Evolutionary conservation across 106 monocot genomes (phyloP).

Genomic region (Allium sativum): DNA sequence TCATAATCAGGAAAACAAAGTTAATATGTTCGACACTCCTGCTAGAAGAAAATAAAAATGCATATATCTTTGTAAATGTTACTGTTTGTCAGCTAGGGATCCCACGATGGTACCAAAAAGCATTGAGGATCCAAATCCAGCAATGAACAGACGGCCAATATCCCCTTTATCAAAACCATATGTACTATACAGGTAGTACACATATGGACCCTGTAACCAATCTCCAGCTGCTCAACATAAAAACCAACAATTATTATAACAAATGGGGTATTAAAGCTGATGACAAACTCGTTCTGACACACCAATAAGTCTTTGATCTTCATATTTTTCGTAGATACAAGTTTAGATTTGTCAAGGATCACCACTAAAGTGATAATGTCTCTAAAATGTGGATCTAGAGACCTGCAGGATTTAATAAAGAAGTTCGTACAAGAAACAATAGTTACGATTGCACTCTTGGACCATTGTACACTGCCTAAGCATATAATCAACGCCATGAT

Average conservation of each 20-base stretch:
- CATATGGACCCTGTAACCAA: conserved; percentile 95
- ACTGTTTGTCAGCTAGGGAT: conserved; percentile 95
- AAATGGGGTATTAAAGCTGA: background rate
- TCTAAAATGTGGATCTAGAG: background rate
- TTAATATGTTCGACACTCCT: background rate
- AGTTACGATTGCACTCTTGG: too few species aligned
- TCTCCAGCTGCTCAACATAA: conserved; percentile 61
- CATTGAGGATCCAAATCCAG: conserved; percentile 96
- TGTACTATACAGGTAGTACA: conserved; percentile 80
- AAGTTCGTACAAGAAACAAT: too few species aligned
- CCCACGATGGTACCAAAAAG: conserved; percentile 91
- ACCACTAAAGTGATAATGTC: background rate
- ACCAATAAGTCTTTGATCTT: too few species aligned
- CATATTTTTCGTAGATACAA: too few species aligned
- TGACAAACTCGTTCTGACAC: too few species aligned
- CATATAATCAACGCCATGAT: too few species aligned
- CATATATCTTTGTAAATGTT: conserved; percentile 9
- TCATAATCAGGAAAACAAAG: background rate
- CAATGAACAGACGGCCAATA: conserved; percentile 93
- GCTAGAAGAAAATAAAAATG: background rate
- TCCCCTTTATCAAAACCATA: conserved; percentile 94
- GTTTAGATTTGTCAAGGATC: too few species aligned
- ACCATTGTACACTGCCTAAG: too few species aligned
- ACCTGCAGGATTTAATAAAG: too few species aligned
- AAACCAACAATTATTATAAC: background rate